Evolutionary conservation across 2,329 filamentous ascomycete genomes (phyloP).

Genomic region (Xylaria sp.): DNA sequence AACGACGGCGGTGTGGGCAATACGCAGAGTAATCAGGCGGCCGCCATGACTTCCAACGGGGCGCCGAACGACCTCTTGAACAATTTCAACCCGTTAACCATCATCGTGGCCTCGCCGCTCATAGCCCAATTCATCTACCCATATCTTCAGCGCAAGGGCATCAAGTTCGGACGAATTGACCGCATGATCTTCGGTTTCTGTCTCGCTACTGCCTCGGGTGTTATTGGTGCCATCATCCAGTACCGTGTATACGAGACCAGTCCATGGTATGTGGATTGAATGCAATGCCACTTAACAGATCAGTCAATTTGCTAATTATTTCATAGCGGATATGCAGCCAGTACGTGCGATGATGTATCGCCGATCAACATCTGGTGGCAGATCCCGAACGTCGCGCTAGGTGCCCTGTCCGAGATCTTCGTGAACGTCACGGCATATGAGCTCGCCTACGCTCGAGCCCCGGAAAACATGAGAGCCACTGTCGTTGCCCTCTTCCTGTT

Average conservation of each 20-base stretch:
- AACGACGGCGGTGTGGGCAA: constrained; percentile 50
- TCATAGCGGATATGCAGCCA: constrained; percentile 49
- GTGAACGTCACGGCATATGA: constrained; percentile 69
- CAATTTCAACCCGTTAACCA: constrained; percentile 64
- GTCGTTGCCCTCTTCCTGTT: constrained; percentile 63
- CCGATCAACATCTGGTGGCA: constrained; percentile 60
- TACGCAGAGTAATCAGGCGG: constrained; percentile 45
- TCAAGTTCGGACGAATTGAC: constrained; percentile 63
- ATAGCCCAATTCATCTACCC: constrained; percentile 63
- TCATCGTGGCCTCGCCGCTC: constrained; percentile 63
- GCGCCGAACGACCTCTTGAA: constrained; percentile 66
- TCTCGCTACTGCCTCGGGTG: constrained; percentile 54
- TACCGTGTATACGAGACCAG: constrained; percentile 62
- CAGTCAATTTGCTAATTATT: constrained; percentile 1
- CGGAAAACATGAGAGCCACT: constrained; percentile 66
- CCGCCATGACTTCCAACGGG: constrained; percentile 53
- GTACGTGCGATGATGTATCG: constrained; percentile 46
- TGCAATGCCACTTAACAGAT: not conserved
- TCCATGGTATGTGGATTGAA: constrained; percentile 48
- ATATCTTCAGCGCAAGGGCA: constrained; percentile 53
- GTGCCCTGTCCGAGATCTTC: constrained; percentile 62
- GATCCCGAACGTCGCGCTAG: constrained; percentile 55
- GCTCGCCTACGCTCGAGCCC: constrained; percentile 72
- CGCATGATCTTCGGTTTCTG: constrained; percentile 65
- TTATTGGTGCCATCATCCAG: constrained; percentile 62